Evolutionary conservation across 2,329 filamentous ascomycete species (phyloP).

Genomic region (Corynespora cassiicola): DNA sequence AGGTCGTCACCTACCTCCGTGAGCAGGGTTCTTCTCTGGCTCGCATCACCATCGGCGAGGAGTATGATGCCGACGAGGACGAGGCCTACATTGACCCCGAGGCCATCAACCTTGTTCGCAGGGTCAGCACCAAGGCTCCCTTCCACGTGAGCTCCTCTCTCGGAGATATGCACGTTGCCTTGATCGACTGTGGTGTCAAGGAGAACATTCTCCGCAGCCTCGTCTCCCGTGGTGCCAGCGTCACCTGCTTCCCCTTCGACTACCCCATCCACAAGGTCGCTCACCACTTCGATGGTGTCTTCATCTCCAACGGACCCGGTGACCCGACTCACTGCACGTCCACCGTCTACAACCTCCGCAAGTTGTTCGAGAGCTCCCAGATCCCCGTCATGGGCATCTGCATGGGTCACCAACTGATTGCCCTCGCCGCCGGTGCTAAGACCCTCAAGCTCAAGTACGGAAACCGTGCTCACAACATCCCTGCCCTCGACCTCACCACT

Average conservation of each 20-base stretch:
- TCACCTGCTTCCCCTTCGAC: slow-evolving; percentile 94
- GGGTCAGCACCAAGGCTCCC: slow-evolving; percentile 96
- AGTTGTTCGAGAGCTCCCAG: slow-evolving; percentile 88
- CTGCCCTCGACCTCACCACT: slow-evolving; percentile 90
- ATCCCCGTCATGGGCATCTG: slow-evolving; percentile 98
- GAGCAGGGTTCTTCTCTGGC: slow-evolving; percentile 97
- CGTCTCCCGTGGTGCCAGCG: slow-evolving; percentile 87
- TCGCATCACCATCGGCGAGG: slow-evolving; percentile 91
- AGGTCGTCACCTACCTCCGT: slow-evolving; percentile 92
- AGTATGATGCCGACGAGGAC: slow-evolving; percentile 98
- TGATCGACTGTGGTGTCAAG: slow-evolving; percentile 98
- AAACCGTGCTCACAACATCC: slow-evolving; percentile 98
- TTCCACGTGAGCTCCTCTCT: slow-evolving; percentile 90
- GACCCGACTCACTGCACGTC: slow-evolving; percentile 96
- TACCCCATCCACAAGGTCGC: slow-evolving; percentile 98
- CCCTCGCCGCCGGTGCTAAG: slow-evolving; percentile 83
- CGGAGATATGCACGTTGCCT: slow-evolving; percentile 86
- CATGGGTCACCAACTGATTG: slow-evolving; percentile 94
- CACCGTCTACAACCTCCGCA: slow-evolving; percentile 89
- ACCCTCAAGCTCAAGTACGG: slow-evolving; percentile 99
- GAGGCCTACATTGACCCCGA: slow-evolving; percentile 94
- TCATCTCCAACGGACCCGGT: slow-evolving; percentile 98
- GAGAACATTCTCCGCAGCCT: slow-evolving; percentile 98
- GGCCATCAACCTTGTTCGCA: slow-evolving; percentile 94
- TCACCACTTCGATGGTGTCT: slow-evolving; percentile 96